Percentiles rank a stretch among this genome's conserved stretches.
Evolutionary conservation across 108 stramenopile genomes (phyloP).

Genomic region (Conticribra weissflogii): DNA sequence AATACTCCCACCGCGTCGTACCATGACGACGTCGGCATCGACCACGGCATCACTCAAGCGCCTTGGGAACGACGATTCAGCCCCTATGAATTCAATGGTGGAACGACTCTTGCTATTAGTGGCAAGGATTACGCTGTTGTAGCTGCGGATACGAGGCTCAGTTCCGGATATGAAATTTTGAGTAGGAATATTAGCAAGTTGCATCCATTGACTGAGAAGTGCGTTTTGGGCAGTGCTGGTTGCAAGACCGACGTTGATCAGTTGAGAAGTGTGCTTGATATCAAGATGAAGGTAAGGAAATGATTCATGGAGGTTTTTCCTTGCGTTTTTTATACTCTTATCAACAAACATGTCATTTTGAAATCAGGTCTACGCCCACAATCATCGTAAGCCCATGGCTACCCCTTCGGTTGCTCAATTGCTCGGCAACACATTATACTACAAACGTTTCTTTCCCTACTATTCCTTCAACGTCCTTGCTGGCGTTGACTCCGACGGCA

Average conservation of each 20-base stretch:
- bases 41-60: slow-evolving; percentile 80
- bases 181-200: slow-evolving; percentile 87
- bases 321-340: neutral
- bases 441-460: slow-evolving; percentile 99
- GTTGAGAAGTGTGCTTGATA: slow-evolving; percentile 88
- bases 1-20: slow-evolving; percentile 15
- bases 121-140: slow-evolving; percentile 95
- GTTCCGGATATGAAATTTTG: slow-evolving; percentile 92
- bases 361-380: slow-evolving; percentile 78
- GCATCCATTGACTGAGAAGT: slow-evolving; percentile 80
- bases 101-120: slow-evolving; percentile 89
- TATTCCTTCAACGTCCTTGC: slow-evolving; percentile 98
- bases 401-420: slow-evolving; percentile 95
- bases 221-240: slow-evolving; percentile 93
- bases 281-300: slow-evolving; percentile 68
- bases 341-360: slow-evolving; percentile 31
- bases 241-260: slow-evolving; percentile 97
- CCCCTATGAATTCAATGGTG: slow-evolving; percentile 94
- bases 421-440: slow-evolving; percentile 94
- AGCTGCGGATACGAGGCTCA: slow-evolving; percentile 94
- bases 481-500: slow-evolving; percentile 95
- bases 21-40: slow-evolving; percentile 50
- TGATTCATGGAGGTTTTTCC: neutral
- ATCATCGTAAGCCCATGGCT: slow-evolving; percentile 93
- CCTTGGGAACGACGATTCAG: slow-evolving; percentile 87